A percentile compares a stretch with the other conserved stretches of the same genome.
Conservation (phyloP, 371 early-diverging fungal species). For the Blakeslea trispora region DNA sequence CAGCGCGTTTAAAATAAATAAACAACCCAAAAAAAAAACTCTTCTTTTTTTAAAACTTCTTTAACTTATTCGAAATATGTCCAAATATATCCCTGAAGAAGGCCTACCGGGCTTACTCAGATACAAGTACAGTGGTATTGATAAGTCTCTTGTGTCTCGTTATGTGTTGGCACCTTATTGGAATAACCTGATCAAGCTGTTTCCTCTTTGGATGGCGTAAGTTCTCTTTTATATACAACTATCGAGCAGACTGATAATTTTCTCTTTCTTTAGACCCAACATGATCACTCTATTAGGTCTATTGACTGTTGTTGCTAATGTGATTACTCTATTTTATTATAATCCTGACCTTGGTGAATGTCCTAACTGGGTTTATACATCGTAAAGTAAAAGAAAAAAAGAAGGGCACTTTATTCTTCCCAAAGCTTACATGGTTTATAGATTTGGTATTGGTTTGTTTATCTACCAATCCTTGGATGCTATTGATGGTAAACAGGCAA, state of each 20-base stretch:
- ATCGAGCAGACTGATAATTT: neutral
- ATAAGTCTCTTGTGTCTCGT: conserved; percentile 88
- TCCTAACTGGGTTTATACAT: conserved; percentile 87
- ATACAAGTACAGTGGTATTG: conserved; percentile 84
- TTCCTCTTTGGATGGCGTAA: conserved; percentile 92
- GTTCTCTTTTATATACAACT: conserved; percentile 24
- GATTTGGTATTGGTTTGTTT: conserved; percentile 88
- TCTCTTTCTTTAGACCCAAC: conserved; percentile 79
- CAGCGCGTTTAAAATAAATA: too few species aligned
- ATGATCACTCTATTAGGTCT: conserved; percentile 96
- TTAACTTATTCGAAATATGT: conserved; percentile 5
- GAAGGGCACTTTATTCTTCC: too few species aligned
- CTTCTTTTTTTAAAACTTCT: conserved; percentile 3
- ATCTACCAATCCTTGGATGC: conserved; percentile 96
- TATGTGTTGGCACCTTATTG: conserved; percentile 90
- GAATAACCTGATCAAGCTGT: conserved; percentile 83
- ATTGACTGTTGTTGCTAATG: conserved; percentile 75
- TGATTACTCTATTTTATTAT: conserved; percentile 70
- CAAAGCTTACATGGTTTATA: conserved; percentile 20
- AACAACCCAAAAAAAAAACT: too few species aligned
- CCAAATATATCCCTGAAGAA: conserved; percentile 40
- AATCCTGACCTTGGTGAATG: conserved; percentile 80
- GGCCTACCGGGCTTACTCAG: conserved; percentile 62
- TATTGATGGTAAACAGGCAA: conserved; percentile 98
- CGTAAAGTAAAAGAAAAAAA: conserved; percentile 28